A percentile compares a stretch with the other conserved stretches of the same genome.
These are phyloP conservation scores for Fraxinus baroniana DNA, from an alignment of 305 asterid genomes.

Conservation along the genomic window DNA sequence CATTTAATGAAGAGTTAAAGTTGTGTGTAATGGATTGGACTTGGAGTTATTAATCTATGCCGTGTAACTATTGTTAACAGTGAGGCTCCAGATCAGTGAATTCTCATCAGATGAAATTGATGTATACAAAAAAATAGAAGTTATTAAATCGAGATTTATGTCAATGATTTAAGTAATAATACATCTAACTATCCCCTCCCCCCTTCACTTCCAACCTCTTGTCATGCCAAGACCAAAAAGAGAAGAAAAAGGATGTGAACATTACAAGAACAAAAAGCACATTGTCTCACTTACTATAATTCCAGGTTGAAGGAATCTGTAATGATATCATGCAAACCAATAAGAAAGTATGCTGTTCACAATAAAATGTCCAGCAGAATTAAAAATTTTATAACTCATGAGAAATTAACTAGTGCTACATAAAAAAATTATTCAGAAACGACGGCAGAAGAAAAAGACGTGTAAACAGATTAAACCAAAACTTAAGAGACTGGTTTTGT, in stretches of 20 bases:
- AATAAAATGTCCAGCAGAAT: neutral
- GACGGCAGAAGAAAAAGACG: neutral
- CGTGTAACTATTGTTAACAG: neutral
- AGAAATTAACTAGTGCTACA: conserved; percentile 1
- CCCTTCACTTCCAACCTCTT: neutral
- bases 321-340: neutral
- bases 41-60: neutral
- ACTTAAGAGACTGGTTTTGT: neutral
- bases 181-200: neutral
- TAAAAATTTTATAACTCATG: neutral
- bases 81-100: conserved; percentile 6
- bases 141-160: neutral
- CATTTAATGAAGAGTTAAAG: neutral
- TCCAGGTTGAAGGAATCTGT: neutral
- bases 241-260: neutral
- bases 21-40: neutral
- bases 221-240: neutral
- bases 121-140: neutral
- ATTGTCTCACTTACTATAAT: neutral
- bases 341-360: neutral
- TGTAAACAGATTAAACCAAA: neutral
- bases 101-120: neutral
- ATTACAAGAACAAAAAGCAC: neutral
- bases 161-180: neutral
- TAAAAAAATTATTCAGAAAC: neutral